Evolutionary conservation across 768 basidiomycete genomes (phyloP).

Genomic region (Boletus fagicola): DNA sequence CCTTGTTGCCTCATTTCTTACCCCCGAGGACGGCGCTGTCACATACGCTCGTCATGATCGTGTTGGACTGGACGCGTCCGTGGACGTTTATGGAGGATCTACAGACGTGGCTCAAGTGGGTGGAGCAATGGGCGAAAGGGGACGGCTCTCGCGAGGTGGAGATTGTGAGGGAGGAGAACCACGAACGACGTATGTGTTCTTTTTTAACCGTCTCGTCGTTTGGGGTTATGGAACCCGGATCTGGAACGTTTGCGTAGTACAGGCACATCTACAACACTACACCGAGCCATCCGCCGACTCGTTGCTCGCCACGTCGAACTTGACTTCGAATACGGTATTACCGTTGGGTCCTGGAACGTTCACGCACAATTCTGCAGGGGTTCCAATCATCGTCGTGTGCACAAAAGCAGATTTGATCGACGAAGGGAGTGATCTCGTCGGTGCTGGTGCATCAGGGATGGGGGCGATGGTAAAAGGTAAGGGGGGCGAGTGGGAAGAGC

Average conservation of each 20-base stretch:
- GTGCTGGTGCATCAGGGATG: constrained; percentile 73
- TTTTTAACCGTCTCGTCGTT: not conserved
- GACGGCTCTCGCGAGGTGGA: constrained; percentile 68
- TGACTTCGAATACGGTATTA: constrained; percentile 63
- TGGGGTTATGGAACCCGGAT: not conserved
- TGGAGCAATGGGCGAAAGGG: constrained; percentile 76
- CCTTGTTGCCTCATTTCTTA: constrained; percentile 74
- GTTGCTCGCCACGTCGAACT: constrained; percentile 57
- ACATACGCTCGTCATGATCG: constrained; percentile 78
- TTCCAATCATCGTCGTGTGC: constrained; percentile 87
- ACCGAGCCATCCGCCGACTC: constrained; percentile 73
- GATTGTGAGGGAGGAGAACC: constrained; percentile 74
- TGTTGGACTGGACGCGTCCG: constrained; percentile 93
- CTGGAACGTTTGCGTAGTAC: constrained; percentile 50
- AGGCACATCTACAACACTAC: constrained; percentile 88
- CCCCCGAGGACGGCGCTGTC: constrained; percentile 65
- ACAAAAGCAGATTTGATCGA: constrained; percentile 94
- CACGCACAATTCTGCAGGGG: constrained; percentile 80
- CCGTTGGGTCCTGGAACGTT: constrained; percentile 85
- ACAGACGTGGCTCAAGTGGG: constrained; percentile 80
- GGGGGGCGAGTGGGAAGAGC: constrained; percentile 92
- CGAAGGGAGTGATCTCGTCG: constrained; percentile 67
- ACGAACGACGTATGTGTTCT: constrained; percentile 69
- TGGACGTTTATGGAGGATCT: constrained; percentile 89
- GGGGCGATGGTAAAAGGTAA: constrained; percentile 91